These are phyloP conservation scores for Oryza rufipogon DNA, from an alignment of 176 grass and related monocot species.

Conservation along the genomic window DNA sequence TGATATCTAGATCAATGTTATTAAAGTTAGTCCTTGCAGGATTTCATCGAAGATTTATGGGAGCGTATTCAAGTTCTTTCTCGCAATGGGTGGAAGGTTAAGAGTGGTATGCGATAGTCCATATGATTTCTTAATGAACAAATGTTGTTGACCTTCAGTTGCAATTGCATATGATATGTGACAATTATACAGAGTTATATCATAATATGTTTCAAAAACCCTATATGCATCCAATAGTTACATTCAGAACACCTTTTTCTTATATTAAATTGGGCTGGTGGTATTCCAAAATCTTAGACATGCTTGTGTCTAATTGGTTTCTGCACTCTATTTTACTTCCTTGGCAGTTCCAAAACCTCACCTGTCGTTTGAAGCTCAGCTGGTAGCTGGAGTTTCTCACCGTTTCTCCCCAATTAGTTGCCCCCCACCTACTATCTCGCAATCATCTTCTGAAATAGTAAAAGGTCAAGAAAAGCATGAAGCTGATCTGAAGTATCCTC, in stretches of 20 bases:
- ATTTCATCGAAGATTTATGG: slow-evolving; percentile 99
- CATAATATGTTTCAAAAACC: neutral
- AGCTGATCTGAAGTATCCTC: slow-evolving; percentile 83
- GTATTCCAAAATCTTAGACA: slow-evolving; percentile 18
- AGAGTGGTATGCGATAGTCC: slow-evolving; percentile 70
- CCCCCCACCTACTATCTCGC: slow-evolving; percentile 43
- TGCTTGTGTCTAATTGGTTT: neutral
- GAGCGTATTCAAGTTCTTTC: slow-evolving; percentile 86
- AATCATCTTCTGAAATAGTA: slow-evolving; percentile 63
- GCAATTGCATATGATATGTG: neutral
- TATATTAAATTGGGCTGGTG: slow-evolving; percentile 9
- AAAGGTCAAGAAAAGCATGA: slow-evolving; percentile 87
- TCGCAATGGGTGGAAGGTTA: slow-evolving; percentile 83
- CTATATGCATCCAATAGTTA: neutral
- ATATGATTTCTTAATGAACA: slow-evolving; percentile 17
- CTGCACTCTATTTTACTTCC: slow-evolving; percentile 36
- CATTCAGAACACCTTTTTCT: slow-evolving; percentile 21
- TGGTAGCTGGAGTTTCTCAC: slow-evolving; percentile 87
- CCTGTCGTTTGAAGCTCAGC: slow-evolving; percentile 87
- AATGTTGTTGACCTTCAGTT: neutral
- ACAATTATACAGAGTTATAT: neutral
- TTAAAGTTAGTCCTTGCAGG: slow-evolving; percentile 53
- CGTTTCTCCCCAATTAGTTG: slow-evolving; percentile 70
- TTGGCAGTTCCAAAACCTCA: slow-evolving; percentile 89
- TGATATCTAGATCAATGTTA: slow-evolving; percentile 23